Evolutionary conservation across 352 stramenopile species (phyloP), one percentile per base, ranked within the genome.

Genomic region (Globisporangium okanoganense): DNA sequence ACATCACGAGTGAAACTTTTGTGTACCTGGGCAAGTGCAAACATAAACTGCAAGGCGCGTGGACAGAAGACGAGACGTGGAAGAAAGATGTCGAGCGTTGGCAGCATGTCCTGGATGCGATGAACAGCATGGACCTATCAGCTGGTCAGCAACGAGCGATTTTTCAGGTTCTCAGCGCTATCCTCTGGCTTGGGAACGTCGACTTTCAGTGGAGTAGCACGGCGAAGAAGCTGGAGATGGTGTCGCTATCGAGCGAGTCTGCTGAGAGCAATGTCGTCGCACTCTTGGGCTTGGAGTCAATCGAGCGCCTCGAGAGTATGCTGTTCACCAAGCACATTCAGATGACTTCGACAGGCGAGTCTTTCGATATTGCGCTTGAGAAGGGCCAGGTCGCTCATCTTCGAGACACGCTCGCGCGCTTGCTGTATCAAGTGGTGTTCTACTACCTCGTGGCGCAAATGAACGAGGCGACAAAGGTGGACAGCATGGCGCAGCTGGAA

Each of bases 121-220:
- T 91, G 58, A 72, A 76, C 25, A 67, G 66, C 12, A 65, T 92
- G 33, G 67, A 64, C 6, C 48, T 91, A 20, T 60, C 72, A 3
- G 38, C 63, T 20, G 58, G 71, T 31, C 61, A 79, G 29, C 81
- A 84, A 33, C 72, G 78, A 38, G 38, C 70, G 10, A 71, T 93
- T 50, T 90, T 91, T 54, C 69, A 71, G 31, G 59, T 88, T 18
- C 61, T 93, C 16, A 88, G 79, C 60, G 81, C 83, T 14, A 72
- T 90, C 22, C 60, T 93, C 5, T 90, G 82, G 79, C 68, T 93
- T 10, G 81, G 81, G 14, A 93, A 93, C 41, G 60, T 93, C 29
- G 64, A 74, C 3, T 82, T 93, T 47, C 53, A 72, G 24, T 66
- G 65, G 40, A 55, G 55, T n/a, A 48, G 12, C 22, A 36, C n/a